These are phyloP conservation scores for Coprinopsis cinerea DNA, from an alignment of 768 basidiomycete species.

Conservation along the genomic window DNA sequence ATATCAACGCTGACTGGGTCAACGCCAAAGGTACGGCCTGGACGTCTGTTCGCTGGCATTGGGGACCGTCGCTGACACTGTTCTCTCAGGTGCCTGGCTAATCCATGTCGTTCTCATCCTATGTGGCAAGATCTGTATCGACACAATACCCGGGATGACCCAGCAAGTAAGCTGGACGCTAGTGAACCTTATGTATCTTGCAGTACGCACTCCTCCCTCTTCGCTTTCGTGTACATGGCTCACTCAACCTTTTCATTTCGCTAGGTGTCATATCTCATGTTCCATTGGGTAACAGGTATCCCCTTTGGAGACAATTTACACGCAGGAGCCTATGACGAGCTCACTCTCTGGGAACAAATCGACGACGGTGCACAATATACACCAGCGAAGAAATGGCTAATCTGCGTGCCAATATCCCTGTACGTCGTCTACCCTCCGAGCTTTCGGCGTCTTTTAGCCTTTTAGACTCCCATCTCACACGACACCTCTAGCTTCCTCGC, in stretches of 20 bases:
- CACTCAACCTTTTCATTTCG: slow-evolving; percentile 4
- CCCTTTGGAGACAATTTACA: slow-evolving; percentile 87
- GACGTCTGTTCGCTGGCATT: slow-evolving; percentile 5
- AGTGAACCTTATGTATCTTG: slow-evolving; percentile 85
- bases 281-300: slow-evolving; percentile 96
- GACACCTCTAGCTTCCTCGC: slow-evolving; percentile 69
- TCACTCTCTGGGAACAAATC: slow-evolving; percentile 99
- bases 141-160: slow-evolving; percentile 90
- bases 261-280: slow-evolving; percentile 95
- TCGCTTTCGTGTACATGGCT: background rate
- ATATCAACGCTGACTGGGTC: slow-evolving; percentile 91
- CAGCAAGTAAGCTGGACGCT: slow-evolving; percentile 95
- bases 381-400: slow-evolving; percentile 95
- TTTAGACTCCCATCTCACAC: background rate
- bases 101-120: slow-evolving; percentile 94
- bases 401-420: slow-evolving; percentile 85
- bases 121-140: slow-evolving; percentile 85
- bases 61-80: background rate
- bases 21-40: slow-evolving; percentile 74
- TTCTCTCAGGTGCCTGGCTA: slow-evolving; percentile 84
- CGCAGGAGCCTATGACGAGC: slow-evolving; percentile 93
- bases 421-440: slow-evolving; percentile 33
- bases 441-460: background rate
- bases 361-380: slow-evolving; percentile 98
- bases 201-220: slow-evolving; percentile 46